Base-by-base conservation (phyloP, 2,329 filamentous ascomycete species). In the Pseudocercospora eumusae region DNA sequence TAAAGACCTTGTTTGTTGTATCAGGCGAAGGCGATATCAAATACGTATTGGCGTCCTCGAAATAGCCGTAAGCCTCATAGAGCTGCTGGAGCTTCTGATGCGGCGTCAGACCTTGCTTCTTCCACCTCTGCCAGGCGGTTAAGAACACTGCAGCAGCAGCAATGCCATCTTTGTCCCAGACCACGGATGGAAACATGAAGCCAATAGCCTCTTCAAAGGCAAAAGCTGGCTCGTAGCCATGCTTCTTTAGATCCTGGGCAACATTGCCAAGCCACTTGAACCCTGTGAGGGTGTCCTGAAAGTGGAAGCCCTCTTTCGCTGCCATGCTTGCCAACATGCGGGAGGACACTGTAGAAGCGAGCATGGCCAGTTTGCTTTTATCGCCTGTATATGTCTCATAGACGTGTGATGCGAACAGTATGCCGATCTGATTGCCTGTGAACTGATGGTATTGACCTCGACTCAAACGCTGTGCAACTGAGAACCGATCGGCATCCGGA, bases 251-350 rank as follows among this genome's bases (percentile, higher is more conserved):
- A n/a, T 81, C 75, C 18, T 81, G 79, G 1, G 84, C 83, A 50
- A 83, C 78, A 64, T 87, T 88, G 2, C 85, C 86, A 64, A 88
- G 81, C 86, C 86, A 88, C 72, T 88, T 88, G 76, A 88, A 88
- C 1, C 86, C 86, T 0, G 86, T 88, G 28, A 88, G 74, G 0
- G 86, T 87, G 68, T 88, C 86, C 61, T 80, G 77, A 69, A 84
- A 86, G 56, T 81, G 76, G 64, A 87, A 83, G 1, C 82, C 83
- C 71, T 83, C 82, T 20, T 79, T 75, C 27, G 76, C 70, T 0
- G 84, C 84, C 75, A 88, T 83, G 25, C 80, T 80, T 10, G 80
- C 76, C 1, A 88, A 78, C 84, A 88, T 88, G n/a, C 82, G 79
- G 0, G 83, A 86, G 1, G 85, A 87, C 1, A 88, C 86, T 0